Evolutionary conservation across 2,329 filamentous ascomycete species (phyloP).

Genomic region (Daldinia eschscholtzii): DNA sequence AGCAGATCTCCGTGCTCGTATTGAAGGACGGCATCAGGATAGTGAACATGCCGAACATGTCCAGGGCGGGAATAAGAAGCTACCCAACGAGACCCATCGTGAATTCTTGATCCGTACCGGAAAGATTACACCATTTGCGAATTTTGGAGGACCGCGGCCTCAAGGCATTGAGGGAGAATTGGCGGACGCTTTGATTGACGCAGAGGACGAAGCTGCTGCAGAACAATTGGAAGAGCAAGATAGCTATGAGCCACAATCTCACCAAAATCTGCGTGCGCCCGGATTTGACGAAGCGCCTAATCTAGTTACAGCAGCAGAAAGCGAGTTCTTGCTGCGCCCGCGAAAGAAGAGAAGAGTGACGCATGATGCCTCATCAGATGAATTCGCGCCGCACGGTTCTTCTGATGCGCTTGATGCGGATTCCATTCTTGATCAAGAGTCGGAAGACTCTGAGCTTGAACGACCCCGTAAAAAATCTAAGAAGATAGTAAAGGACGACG

Average conservation of each 20-base stretch:
- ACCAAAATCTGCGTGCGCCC: slow-evolving; percentile 79
- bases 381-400: slow-evolving; percentile 57
- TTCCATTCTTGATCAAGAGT: slow-evolving; percentile 54
- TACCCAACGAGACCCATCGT: slow-evolving; percentile 84
- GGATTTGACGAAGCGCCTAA: slow-evolving; percentile 72
- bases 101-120: slow-evolving; percentile 95
- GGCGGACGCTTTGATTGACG: slow-evolving; percentile 82
- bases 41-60: slow-evolving; percentile 59
- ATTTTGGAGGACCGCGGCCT: slow-evolving; percentile 74
- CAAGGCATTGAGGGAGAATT: slow-evolving; percentile 76
- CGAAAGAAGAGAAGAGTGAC: slow-evolving; percentile 66
- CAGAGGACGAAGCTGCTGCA: slow-evolving; percentile 77
- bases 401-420: slow-evolving; percentile 50
- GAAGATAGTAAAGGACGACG: slow-evolving; percentile 56
- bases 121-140: slow-evolving; percentile 96
- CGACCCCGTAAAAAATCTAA: slow-evolving; percentile 58
- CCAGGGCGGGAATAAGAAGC: slow-evolving; percentile 66
- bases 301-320: slow-evolving; percentile 54
- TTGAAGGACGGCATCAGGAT: slow-evolving; percentile 76
- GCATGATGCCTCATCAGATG: slow-evolving; percentile 58
- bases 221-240: slow-evolving; percentile 61
- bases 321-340: slow-evolving; percentile 70
- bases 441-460: slow-evolving; percentile 57
- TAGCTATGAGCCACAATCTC: slow-evolving; percentile 69
- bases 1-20: slow-evolving; percentile 82